Evolutionary conservation across 768 basidiomycete species (phyloP), one percentile per base, ranked within the genome.

Genomic region (Lactarius quietus): DNA sequence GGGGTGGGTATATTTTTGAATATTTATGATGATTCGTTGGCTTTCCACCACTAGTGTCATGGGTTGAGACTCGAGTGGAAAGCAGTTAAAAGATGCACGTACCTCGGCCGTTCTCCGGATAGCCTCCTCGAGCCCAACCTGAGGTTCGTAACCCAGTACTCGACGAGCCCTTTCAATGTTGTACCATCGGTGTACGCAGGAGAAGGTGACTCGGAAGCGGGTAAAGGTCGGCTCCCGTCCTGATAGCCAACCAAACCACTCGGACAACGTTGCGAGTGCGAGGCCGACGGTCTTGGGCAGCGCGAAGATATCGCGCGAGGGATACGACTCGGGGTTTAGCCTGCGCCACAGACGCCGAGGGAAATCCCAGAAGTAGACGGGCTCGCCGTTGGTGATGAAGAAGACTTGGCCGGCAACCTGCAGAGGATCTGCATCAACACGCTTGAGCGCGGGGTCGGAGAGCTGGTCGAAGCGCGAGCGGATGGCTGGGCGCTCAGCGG

Each of bases 301-400:
- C 58, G 81, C 75, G 66, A 76, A 78, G 64, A 62, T 82, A 68
- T 79, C 79, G 7, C 83, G 85, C 18, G 85, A 81, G 72, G 87
- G 86, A 57, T 82, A 78, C 57, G 78, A 73, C 69, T 72, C 71
- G 65, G 68, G 70, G 1, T 75, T 77, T n/a, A 78, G 75, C 56
- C 80, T 78, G 33, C 81, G 77, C 93, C 93, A 98, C n/a, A 97
- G 77, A 3, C 83, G 76, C 7, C 93, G 84, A 35, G 87, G 82
- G 72, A 96, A 88, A 77, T 97, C 95, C 96, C 96, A 99, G 80
- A 98, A 98, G 76, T 93, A 92, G 62, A 88, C 82, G 3, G 95
- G 96, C 73, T 98, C 95, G 67, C 95, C 94, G 73, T 98, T 98
- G 63, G 95, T 95, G 77, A 99, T 92, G 82, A 94, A 96, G 80